Percentiles rank a stretch among this genome's conserved stretches.
Evolutionary conservation across 2,329 filamentous ascomycete genomes (phyloP).

Genomic region (Colletotrichum abscissum): DNA sequence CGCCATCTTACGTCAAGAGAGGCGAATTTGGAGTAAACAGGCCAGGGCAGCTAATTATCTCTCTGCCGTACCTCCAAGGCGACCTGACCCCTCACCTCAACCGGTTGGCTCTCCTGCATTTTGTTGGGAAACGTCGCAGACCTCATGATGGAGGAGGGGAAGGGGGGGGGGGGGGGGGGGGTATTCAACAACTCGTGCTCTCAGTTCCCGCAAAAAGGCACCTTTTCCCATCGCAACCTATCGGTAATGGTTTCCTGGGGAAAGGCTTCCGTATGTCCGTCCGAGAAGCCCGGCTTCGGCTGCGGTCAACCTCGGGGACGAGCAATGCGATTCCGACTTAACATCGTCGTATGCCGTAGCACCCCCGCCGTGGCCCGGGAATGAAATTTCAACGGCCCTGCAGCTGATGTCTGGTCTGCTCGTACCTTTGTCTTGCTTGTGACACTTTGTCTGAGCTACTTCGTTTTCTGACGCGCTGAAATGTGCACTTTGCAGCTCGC

Average conservation of each 20-base stretch:
- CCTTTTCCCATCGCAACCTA: background rate
- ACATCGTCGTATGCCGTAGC: background rate
- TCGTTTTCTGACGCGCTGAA: background rate
- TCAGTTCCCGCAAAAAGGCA: background rate
- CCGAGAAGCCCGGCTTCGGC: background rate
- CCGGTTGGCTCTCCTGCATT: conserved; percentile 25
- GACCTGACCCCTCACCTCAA: conserved; percentile 31
- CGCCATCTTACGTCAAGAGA: background rate
- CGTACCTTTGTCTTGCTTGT: background rate
- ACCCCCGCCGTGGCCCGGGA: background rate
- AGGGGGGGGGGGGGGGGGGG: background rate
- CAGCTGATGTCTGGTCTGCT: background rate
- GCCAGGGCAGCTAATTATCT: background rate
- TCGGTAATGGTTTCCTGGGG: background rate
- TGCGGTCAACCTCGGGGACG: background rate
- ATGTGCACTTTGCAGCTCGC: conserved; percentile 3
- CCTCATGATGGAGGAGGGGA: background rate
- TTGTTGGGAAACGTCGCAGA: conserved; percentile 30
- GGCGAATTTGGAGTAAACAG: background rate
- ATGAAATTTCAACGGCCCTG: background rate
- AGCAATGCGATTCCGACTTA: background rate
- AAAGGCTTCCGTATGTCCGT: background rate
- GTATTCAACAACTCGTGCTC: conserved; percentile 20
- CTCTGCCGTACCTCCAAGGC: background rate
- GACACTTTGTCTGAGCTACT: background rate